phyloP scores from a whole-genome alignment of 1,139 yeast genomes.

The Suhomyces bokatorum region DNA sequence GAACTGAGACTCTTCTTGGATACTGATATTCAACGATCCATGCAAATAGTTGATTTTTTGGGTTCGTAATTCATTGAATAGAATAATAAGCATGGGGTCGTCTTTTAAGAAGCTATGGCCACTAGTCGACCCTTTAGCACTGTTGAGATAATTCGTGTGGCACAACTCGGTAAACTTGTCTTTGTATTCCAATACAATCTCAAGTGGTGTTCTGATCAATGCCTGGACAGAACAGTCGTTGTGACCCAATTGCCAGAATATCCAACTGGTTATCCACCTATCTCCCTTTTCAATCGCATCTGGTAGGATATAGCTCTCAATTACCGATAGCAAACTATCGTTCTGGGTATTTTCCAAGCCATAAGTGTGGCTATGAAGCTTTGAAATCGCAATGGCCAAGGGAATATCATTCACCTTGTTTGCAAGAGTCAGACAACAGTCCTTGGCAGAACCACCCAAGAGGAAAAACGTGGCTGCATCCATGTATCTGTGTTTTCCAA shows the following conservation, averaged over 20 bases:
- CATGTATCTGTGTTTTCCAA: conserved; percentile 81
- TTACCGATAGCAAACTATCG: conserved; percentile 45
- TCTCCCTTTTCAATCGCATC: conserved; percentile 63
- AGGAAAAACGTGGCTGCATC: conserved; percentile 92
- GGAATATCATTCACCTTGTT: conserved; percentile 65
- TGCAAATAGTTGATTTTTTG: conserved; percentile 47
- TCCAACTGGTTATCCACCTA: conserved; percentile 83
- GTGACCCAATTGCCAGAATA: conserved; percentile 65
- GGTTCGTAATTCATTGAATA: conserved; percentile 63
- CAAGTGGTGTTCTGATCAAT: conserved; percentile 56
- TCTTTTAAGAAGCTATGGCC: conserved; percentile 53
- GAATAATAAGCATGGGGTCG: conserved; percentile 76
- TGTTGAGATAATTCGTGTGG: conserved; percentile 20
- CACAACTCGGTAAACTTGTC: conserved; percentile 26
- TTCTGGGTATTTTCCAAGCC: conserved; percentile 35
- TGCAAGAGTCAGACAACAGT: conserved; percentile 73
- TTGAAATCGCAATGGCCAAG: conserved; percentile 77
- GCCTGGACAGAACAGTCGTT: conserved; percentile 63
- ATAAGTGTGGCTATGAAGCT: conserved; percentile 37
- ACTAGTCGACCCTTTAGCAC: conserved; percentile 18
- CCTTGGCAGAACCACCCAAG: conserved; percentile 74
- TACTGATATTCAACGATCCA: conserved; percentile 50
- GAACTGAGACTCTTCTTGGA: conserved; percentile 57
- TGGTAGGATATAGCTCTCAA: conserved; percentile 57
- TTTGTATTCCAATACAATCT: conserved; percentile 32